A percentile compares a stretch with the other conserved stretches of the same genome.
phyloP scores from a whole-genome alignment of 2,329 filamentous ascomycete species.

The Colletotrichum noveboracense region DNA sequence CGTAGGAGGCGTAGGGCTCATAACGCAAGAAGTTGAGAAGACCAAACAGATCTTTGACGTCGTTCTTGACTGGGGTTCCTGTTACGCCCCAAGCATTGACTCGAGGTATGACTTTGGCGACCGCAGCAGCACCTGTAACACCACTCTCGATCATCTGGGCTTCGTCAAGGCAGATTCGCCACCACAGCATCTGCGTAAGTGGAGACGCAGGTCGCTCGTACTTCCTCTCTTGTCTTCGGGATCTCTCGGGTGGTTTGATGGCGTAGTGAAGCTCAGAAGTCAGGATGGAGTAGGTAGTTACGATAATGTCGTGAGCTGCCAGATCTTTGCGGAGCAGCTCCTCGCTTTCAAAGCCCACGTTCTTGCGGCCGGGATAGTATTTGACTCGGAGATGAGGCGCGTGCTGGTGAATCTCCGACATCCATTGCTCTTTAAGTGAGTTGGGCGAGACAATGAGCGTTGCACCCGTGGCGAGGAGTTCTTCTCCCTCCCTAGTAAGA shows the following conservation, averaged over 20 bases:
- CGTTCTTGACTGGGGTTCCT: conserved; percentile 85
- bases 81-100: conserved; percentile 91
- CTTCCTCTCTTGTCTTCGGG: conserved; percentile 67
- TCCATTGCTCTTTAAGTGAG: conserved; percentile 65
- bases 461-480: conserved; percentile 55
- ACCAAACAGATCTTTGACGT: conserved; percentile 79
- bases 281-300: conserved; percentile 75
- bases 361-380: conserved; percentile 59
- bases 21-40: conserved; percentile 82
- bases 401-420: conserved; percentile 62
- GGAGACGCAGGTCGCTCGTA: conserved; percentile 75
- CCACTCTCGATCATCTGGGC: conserved; percentile 95
- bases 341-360: conserved; percentile 37
- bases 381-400: conserved; percentile 62
- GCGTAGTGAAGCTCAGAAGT: conserved; percentile 82
- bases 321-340: conserved; percentile 48
- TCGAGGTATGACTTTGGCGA: conserved; percentile 81
- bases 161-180: conserved; percentile 80
- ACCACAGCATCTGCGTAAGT: conserved; percentile 83
- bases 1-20: conserved; percentile 73
- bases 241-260: conserved; percentile 70
- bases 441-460: conserved; percentile 68
- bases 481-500: conserved; percentile 42
- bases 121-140: conserved; percentile 79
- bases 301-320: conserved; percentile 60